Evolutionary conservation across 2,329 filamentous ascomycete species (phyloP).

Genomic region (Fusarium mangiferae): DNA sequence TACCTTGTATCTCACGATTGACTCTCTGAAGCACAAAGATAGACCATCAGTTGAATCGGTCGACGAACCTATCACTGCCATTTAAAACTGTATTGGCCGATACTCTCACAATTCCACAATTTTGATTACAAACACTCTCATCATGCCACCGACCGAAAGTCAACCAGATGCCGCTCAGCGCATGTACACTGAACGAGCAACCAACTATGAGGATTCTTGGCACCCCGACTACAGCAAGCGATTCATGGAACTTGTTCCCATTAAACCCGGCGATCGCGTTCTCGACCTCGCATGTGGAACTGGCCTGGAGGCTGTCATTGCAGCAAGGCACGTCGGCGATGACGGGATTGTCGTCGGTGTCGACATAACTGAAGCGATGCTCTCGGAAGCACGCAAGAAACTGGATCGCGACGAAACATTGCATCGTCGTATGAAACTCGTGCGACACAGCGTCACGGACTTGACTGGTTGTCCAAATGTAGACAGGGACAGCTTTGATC

Average conservation of each 20-base stretch:
- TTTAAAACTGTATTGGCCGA: not conserved
- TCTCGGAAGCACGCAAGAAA: conserved; percentile 42
- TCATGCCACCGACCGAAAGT: conserved; percentile 13
- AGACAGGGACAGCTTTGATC: conserved; percentile 43
- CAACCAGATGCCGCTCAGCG: conserved; percentile 37
- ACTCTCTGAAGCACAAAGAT: not conserved
- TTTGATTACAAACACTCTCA: not conserved
- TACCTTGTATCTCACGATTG: not conserved
- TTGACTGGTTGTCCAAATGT: conserved; percentile 36
- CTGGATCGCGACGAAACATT: conserved; percentile 26
- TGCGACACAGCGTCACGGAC: conserved; percentile 45
- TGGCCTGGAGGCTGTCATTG: conserved; percentile 46
- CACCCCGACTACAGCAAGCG: conserved; percentile 47
- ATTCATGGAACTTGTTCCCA: conserved; percentile 42
- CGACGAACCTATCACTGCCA: not conserved
- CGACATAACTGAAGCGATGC: conserved; percentile 49
- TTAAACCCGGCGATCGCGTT: conserved; percentile 42
- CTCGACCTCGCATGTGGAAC: conserved; percentile 51
- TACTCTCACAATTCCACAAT: not conserved
- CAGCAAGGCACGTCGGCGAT: conserved; percentile 42
- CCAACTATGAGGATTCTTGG: conserved; percentile 49
- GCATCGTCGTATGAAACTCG: conserved; percentile 35
- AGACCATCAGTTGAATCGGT: not conserved
- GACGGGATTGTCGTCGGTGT: conserved; percentile 45
- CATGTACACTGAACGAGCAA: conserved; percentile 48